Evolutionary conservation across 2,329 filamentous ascomycete genomes (phyloP), one percentile per base, ranked within the genome.

Genomic region (Arthroderma sp.): DNA sequence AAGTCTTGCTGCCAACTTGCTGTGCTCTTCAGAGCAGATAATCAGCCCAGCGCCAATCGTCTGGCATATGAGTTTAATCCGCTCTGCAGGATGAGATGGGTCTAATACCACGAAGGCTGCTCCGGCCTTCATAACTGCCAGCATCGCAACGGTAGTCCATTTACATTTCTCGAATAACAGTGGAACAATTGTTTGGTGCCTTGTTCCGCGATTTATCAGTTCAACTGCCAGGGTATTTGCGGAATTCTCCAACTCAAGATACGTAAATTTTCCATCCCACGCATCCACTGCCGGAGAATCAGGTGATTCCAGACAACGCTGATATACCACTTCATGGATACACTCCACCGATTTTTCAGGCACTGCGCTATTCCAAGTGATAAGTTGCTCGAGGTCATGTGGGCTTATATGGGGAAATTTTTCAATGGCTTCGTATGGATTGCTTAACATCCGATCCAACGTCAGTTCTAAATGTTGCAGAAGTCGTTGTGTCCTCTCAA

Each of bases 211-310:
- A 22, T 22, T 22, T 22, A 22, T 22, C 15, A 22, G 15, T 22
- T 22, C 15, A 22, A 22, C 15, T 22, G 15, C 15, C 3, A 22
- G 15, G 15, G 15, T 22, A 22, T 22, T 48, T n/a, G 58, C 54
- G n/a, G 55, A 44, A 9, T 44, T 36, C 38, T 54, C 49, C 8
- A 53, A 34, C 27, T 48, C 36, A 30, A 32, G 45, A 45, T 48
- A 54, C 28, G 43, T 51, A 8, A 51, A 40, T 15, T 47, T 38
- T 6, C 47, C 48, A 36, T 58, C 55, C 50, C 51, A 56, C 8
- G 54, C 48, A 30, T 40, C 37, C 9, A 58, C 45, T 2, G 56
- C 56, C 4, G 44, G 37, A 29, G 40, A 44, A 28, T 50, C 34
- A 22, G 40, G 32, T 6, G 29, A 40, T 15, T 40, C 29, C 9